Conservation (phyloP, 2,329 filamentous ascomycete species). For the Sporothrix variecibatus region DNA sequence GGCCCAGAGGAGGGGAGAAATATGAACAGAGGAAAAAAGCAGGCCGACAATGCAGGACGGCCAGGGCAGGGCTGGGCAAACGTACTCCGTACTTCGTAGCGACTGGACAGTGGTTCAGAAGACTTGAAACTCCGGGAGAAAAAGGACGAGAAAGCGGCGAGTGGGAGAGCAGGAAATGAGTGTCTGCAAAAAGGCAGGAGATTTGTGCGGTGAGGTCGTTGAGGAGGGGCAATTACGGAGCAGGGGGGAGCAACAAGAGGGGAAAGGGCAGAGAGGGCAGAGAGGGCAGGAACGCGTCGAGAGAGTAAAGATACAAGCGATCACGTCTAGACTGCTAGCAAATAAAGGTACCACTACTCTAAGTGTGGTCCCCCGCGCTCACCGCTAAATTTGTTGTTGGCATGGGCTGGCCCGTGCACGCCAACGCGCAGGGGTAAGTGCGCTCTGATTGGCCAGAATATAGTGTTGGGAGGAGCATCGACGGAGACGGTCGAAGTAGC, state of each 20-base stretch:
- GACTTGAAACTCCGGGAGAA: slow-evolving; percentile 13
- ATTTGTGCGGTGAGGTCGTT: slow-evolving; percentile 30
- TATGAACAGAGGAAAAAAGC: slow-evolving; percentile 1
- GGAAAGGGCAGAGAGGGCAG: slow-evolving; percentile 7
- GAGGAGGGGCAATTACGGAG: slow-evolving; percentile 26
- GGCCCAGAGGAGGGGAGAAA: slow-evolving; percentile 4
- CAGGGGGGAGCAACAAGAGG: slow-evolving; percentile 16
- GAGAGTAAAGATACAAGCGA: neutral
- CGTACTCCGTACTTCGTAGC: neutral
- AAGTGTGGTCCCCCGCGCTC: slow-evolving; percentile 21
- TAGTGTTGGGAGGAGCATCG: neutral
- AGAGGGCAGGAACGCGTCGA: slow-evolving; percentile 15
- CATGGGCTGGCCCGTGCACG: slow-evolving; percentile 29
- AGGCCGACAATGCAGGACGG: neutral
- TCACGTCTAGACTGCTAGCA: neutral
- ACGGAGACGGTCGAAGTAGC: neutral
- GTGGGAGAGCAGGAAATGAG: slow-evolving; percentile 3
- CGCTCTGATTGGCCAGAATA: slow-evolving; percentile 23
- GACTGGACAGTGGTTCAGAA: slow-evolving; percentile 1
- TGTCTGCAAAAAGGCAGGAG: slow-evolving; percentile 6
- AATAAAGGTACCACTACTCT: neutral
- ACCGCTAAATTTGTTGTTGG: slow-evolving; percentile 23
- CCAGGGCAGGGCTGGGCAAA: slow-evolving; percentile 14
- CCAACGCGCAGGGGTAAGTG: slow-evolving; percentile 26
- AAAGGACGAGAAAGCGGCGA: neutral